Base-by-base conservation (phyloP, 2,329 filamentous ascomycete genomes). In the Talaromyces sp. region DNA sequence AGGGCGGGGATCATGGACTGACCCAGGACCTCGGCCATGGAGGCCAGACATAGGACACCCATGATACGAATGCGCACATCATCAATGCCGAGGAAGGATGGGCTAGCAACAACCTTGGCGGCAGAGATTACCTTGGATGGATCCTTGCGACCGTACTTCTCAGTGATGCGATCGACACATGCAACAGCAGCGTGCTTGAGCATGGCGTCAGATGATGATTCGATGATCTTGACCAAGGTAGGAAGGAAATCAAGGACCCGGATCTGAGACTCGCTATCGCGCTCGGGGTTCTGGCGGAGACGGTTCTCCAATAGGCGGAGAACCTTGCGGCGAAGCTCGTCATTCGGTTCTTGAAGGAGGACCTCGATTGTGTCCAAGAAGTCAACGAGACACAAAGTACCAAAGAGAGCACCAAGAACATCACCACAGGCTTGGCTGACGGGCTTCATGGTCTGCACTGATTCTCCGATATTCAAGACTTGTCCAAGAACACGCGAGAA, bases 121-220 rank as follows among this genome's bases (percentile, higher is more conserved):
- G 91, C 88, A 4, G 83, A 83, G 22, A 88, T 81, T 40, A 96
- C 88, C 40, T 86, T 86, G 61, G 88, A 85, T 1, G 88, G 80
- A 65, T 96, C 90, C 70, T 92, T 95, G 78, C 94, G 95, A 61
- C 94, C 95, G 70, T 96, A 97, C 70, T 93, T 93, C 74, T 97
- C 92, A 2, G 90, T 85, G 57, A 99, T 95, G 71, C 90, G 90
- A 74, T 97, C 92, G 40, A 97, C 87, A 64, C 93, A 97, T 32
- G 86, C 86, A 56, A 99, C 86, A 1, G 92, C 90, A 10, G 90
- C 91, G 64, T 91, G 87, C 74, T 93, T 91, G 70, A 94, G 87
- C 24, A 85, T 80, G 48, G 88, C 82, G 60, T 94, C 86, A 29
- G 82, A 77, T 6, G 89, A 88, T 45, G 88, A 83, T 50, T 87